Evolutionary conservation across 169 alveolate genomes (phyloP).

Genomic region (Cyclospora cayetanensis): DNA sequence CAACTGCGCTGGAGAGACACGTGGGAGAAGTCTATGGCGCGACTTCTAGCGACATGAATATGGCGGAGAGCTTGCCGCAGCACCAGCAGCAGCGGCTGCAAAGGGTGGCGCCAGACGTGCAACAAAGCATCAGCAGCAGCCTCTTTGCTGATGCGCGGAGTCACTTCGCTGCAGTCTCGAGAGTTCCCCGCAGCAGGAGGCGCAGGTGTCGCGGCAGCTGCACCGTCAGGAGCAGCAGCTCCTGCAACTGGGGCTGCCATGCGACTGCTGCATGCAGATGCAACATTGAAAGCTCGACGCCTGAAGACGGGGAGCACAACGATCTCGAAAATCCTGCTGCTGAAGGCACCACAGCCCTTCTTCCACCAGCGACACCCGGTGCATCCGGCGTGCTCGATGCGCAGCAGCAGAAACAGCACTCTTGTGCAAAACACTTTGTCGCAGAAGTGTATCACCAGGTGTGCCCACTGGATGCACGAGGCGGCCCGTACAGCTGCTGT

Average conservation of each 20-base stretch:
- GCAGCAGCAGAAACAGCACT: constrained; percentile 10
- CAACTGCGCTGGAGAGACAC: not conserved
- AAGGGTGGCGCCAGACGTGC: not conserved
- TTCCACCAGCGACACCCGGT: not conserved
- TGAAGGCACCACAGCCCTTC: too few relatives aligned
- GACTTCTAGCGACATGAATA: not conserved
- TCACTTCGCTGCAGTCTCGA: constrained; percentile 31
- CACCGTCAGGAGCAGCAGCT: constrained; percentile 5
- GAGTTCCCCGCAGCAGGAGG: not conserved
- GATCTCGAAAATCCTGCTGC: not conserved
- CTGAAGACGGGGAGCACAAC: too few relatives aligned
- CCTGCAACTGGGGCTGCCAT: not conserved
- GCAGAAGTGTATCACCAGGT: not conserved
- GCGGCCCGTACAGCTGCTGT: not conserved
- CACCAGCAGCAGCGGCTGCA: constrained; percentile 13
- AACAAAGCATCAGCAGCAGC: constrained; percentile 11
- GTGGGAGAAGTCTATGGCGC: not conserved
- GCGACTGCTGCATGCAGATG: not conserved
- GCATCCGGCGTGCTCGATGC: not conserved
- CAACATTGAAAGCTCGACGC: not conserved
- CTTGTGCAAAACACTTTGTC: not conserved
- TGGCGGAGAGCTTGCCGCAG: constrained; percentile 9
- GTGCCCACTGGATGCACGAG: not conserved
- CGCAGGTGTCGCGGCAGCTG: constrained; percentile 5
- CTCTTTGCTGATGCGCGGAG: not conserved